Conservation (phyloP, 1,139 yeast species). For the Yarrowia galli region DNA sequence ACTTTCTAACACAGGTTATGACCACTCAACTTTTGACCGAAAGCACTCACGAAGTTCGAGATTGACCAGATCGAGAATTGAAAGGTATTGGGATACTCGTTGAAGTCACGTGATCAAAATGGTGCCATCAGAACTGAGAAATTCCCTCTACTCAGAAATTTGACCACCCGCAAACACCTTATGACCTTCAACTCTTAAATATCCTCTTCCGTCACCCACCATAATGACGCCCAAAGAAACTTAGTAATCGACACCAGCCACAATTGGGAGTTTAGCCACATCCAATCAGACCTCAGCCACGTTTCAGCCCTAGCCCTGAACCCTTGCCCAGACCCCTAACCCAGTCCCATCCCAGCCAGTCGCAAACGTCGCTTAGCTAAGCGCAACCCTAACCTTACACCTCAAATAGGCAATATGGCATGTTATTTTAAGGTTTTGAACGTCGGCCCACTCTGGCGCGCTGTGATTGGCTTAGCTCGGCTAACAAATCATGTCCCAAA, state of each 20-base stretch:
- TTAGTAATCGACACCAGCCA: not conserved
- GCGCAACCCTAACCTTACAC: not conserved
- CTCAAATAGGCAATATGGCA: constrained; percentile 3
- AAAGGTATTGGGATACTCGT: not conserved
- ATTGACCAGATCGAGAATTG: not conserved
- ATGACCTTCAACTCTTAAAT: too few relatives aligned
- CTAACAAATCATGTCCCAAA: constrained; percentile 37
- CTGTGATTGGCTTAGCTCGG: constrained; percentile 29
- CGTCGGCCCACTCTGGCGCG: constrained; percentile 38
- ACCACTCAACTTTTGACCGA: constrained; percentile 6
- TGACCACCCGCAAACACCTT: too few relatives aligned
- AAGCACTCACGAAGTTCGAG: not conserved
- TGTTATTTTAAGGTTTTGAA: constrained; percentile 31
- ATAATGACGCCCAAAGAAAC: too few relatives aligned
- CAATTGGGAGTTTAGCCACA: not conserved
- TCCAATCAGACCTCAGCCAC: not conserved
- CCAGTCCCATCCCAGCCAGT: not conserved
- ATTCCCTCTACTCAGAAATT: too few relatives aligned
- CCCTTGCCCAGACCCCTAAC: not conserved
- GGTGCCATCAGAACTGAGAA: not conserved
- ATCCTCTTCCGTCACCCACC: too few relatives aligned
- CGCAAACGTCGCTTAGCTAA: constrained; percentile 4
- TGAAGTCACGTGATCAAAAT: not conserved
- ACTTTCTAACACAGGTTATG: not conserved
- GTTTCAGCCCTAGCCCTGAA: not conserved